phyloP scores from a whole-genome alignment of 371 early-diverging fungal species.

The Parasitella parasitica region DNA sequence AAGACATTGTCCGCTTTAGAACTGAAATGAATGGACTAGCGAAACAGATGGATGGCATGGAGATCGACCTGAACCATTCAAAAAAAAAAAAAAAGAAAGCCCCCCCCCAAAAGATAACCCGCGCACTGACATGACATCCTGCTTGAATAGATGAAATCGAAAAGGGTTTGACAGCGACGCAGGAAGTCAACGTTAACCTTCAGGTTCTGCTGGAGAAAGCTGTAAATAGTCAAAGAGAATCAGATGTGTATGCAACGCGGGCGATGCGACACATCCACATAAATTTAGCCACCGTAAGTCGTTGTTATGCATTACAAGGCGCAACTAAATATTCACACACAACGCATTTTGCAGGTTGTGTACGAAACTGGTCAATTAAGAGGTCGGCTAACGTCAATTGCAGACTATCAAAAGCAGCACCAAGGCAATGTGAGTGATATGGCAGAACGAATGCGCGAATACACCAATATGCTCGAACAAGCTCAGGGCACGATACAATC shows the following conservation, averaged over 20 bases:
- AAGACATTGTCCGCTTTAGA: constrained; percentile 49
- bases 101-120: too few species aligned
- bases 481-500: constrained; percentile 40
- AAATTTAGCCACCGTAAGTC: constrained; percentile 52
- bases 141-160: constrained; percentile 48
- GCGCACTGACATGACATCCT: too few species aligned
- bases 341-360: constrained; percentile 27
- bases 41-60: constrained; percentile 56
- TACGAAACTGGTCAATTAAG: constrained; percentile 35
- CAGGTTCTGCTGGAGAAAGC: constrained; percentile 60
- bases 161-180: constrained; percentile 55
- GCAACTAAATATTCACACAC: neutral
- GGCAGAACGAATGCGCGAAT: constrained; percentile 40
- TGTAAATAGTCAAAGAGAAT: constrained; percentile 55
- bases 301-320: neutral
- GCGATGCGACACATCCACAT: constrained; percentile 48
- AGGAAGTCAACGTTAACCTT: constrained; percentile 65
- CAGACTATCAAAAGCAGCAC: constrained; percentile 30
- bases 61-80: constrained; percentile 39
- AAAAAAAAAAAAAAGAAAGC: too few species aligned
- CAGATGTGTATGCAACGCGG: constrained; percentile 50
- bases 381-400: constrained; percentile 30
- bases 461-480: constrained; percentile 44
- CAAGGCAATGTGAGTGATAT: constrained; percentile 32
- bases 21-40: constrained; percentile 51